These are phyloP conservation scores for Melanogaster broomeanus DNA, from an alignment of 768 basidiomycete genomes.

Conservation along the genomic window DNA sequence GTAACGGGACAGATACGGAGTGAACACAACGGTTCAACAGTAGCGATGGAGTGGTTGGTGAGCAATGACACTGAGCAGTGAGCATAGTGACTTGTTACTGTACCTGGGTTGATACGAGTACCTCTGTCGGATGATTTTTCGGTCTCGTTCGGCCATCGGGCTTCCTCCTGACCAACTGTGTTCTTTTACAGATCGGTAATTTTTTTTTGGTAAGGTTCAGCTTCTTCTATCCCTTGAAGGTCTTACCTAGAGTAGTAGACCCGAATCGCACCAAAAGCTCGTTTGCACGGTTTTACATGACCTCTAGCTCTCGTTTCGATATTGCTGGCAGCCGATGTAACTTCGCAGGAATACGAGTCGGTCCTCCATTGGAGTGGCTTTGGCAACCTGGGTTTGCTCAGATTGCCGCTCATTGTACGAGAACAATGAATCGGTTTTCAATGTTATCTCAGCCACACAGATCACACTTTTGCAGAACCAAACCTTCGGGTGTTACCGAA, in stretches of 20 bases:
- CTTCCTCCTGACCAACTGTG: slow-evolving; percentile 60
- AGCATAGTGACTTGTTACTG: neutral
- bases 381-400: slow-evolving; percentile 64
- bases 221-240: slow-evolving; percentile 54
- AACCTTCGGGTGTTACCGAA: slow-evolving; percentile 21
- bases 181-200: slow-evolving; percentile 79
- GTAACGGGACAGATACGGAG: too few relatives aligned
- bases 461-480: too few relatives aligned
- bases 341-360: slow-evolving; percentile 59
- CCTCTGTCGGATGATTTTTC: slow-evolving; percentile 54
- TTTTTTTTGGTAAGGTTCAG: slow-evolving; percentile 68
- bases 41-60: neutral
- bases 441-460: slow-evolving; percentile 21
- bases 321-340: slow-evolving; percentile 49
- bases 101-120: slow-evolving; percentile 18
- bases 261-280: slow-evolving; percentile 64
- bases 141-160: slow-evolving; percentile 55
- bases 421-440: slow-evolving; percentile 4
- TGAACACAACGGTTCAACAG: too few relatives aligned
- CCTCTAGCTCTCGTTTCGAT: slow-evolving; percentile 62
- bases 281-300: slow-evolving; percentile 56
- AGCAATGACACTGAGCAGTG: too few relatives aligned
- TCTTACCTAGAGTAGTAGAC: slow-evolving; percentile 56
- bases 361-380: slow-evolving; percentile 66
- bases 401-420: slow-evolving; percentile 48